Evolutionary conservation across 345 rosid species (phyloP), one percentile per base, ranked within the genome.

Genomic region (Nasturtium officinale): DNA sequence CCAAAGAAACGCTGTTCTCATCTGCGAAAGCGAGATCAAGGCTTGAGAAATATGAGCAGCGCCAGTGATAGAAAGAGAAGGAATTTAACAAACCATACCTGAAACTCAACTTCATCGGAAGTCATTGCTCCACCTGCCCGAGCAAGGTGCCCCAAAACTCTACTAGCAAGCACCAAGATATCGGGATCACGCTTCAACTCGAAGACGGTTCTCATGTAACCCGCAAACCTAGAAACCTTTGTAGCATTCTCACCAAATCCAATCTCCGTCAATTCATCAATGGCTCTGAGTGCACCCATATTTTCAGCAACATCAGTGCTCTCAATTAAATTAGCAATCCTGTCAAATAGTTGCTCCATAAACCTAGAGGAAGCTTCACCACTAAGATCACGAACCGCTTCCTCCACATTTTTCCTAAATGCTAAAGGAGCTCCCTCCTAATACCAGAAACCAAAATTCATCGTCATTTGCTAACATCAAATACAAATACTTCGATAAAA

Each of bases 61-160:
- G 35, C 15, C 47, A 52, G 38, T 15, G 12, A 43, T 6, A 46
- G 46, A 17, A 54, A 63, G 32, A 33, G 25, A 60, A 60, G 25
- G 21, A 60, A 58, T 28, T 69, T 47, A 50, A 32, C 15, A 50
- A 35, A 70, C 73, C 71, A 4, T 37, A 96, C 98, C 95, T 96
- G 98, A 83, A 87, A 80, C 65, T 92, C 97, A 77, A 92, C 96
- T 92, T 92, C 96, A 72, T 96, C 99, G 11, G 99, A 96, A 59
- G 96, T 89, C 99, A 96, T 90, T 40, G 95, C 97, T 60, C 99
- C 99, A 61, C 99, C 98, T 16, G 96, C 95, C 89, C 96, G 86
- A 5, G 97, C 98, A 69, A 96, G 87, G 67, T 96, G 99, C 33
- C 99, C 99, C 80, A 96, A 86, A 76, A 96, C 99, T 79, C 75